Evolutionary conservation across 805 yeast genomes (phyloP).

Genomic region (Saccharomycopsis babjevae): DNA sequence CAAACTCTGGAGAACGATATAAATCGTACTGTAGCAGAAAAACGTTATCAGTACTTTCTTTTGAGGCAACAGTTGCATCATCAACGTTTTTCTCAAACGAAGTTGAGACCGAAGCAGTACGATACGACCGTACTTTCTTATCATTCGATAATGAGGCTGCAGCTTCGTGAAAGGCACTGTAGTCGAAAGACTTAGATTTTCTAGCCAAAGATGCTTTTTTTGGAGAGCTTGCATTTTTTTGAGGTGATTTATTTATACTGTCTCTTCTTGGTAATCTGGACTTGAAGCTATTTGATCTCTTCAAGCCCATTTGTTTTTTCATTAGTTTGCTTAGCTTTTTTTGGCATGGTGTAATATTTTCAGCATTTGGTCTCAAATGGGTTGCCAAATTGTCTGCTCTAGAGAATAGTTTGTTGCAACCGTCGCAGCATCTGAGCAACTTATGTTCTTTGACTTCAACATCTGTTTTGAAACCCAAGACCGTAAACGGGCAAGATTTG

Average conservation of each 20-base stretch:
- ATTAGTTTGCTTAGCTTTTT: neutral
- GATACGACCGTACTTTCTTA: neutral
- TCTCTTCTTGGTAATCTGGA: neutral
- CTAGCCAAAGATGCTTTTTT: neutral
- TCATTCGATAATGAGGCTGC: neutral
- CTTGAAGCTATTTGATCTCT: neutral
- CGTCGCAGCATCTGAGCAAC: constrained; percentile 8
- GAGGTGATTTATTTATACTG: neutral
- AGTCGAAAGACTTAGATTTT: neutral
- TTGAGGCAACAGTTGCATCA: neutral
- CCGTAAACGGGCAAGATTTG: constrained; percentile 13
- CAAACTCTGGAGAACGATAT: neutral
- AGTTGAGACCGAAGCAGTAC: neutral
- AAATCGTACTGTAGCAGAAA: neutral
- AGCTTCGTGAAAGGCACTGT: neutral
- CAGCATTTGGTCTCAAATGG: constrained; percentile 11
- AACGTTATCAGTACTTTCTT: neutral
- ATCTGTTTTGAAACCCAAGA: constrained; percentile 12
- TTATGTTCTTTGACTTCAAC: constrained; percentile 15
- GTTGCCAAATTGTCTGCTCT: constrained; percentile 18
- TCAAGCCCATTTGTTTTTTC: neutral
- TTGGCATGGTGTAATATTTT: constrained; percentile 14
- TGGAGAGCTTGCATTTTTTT: neutral
- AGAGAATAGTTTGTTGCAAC: constrained; percentile 14
- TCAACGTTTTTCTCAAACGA: neutral